Base-by-base conservation (phyloP, 495 filamentous ascomycete genomes). In the Trichoderma gamsii region DNA sequence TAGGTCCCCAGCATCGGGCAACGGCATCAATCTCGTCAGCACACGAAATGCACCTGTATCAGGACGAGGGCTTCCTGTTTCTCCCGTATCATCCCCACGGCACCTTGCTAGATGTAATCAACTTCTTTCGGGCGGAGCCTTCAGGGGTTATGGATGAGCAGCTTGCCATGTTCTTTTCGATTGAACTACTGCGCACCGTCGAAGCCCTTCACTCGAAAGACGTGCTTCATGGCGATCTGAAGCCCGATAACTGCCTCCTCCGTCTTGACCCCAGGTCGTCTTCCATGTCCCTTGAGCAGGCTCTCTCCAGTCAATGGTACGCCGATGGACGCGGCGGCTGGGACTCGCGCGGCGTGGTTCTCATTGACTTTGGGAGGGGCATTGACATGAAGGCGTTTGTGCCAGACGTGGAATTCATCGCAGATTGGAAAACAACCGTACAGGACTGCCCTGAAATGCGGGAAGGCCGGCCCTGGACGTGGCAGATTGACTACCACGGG, bases 361-460 rank as follows among this genome's bases (percentile, higher is more conserved):
- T 99, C 1, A 97, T 99, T 73, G 95, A 99, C 78, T 98, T 99
- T 73, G 95, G 95, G 8, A 88, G 96, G 3, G 91, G 87, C 32
- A 96, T 98, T 78, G 95, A 99, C 79, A 93, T 97, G 92, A 85
- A 85, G 66, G 87, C 85, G 5, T 99, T 98, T 81, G 72, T 74
- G 1, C 84, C 87, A 0, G 84, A 86, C 68, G 92, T 96, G 21
- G 88, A 91, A 71, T 99, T 99, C 79, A 84, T 97, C 51, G 96
- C 94, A 2, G 94, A 98, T 76, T 99, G 96, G 95, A 88, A 93
- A 76, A 90, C 90, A 3, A 83, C 84, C 23, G 82, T 87, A 32
- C 87, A 90, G 66, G 95, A 99, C 74, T 98, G 95, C 77, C 89
- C 90, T 46, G 95, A 99, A 82, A 96, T 98, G 83, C 88, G 93